These are phyloP conservation scores for Albifimbria verrucaria DNA, from an alignment of 2,329 filamentous ascomycete species.

Conservation along the genomic window DNA sequence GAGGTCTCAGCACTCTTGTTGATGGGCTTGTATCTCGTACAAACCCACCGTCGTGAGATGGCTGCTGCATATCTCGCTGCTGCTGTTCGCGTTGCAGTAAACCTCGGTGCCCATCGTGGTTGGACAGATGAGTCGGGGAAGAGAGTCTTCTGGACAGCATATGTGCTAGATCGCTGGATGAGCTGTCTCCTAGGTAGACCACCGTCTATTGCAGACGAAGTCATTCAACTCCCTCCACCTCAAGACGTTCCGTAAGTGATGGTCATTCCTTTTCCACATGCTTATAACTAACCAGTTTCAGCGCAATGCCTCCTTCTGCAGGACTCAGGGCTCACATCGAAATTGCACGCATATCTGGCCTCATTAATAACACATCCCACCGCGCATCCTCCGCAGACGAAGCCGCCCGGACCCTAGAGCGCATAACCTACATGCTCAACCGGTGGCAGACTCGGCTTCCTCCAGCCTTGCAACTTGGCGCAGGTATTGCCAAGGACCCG, in stretches of 20 bases:
- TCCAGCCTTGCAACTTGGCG: constrained; percentile 31
- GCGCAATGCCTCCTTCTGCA: constrained; percentile 38
- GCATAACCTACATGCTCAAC: constrained; percentile 38
- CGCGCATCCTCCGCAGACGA: constrained; percentile 30
- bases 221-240: constrained; percentile 40
- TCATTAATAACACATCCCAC: constrained; percentile 46
- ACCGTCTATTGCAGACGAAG: constrained; percentile 43
- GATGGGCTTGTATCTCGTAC: constrained; percentile 46
- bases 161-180: constrained; percentile 46
- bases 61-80: constrained; percentile 45
- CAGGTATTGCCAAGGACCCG: constrained; percentile 35
- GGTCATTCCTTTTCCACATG: background rate
- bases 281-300: constrained; percentile 13
- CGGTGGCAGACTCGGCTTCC: constrained; percentile 38
- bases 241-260: constrained; percentile 36
- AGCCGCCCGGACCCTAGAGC: constrained; percentile 29
- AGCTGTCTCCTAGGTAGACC: constrained; percentile 49
- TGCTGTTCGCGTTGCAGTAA: constrained; percentile 45
- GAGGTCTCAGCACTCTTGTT: constrained; percentile 43
- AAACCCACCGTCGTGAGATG: constrained; percentile 45
- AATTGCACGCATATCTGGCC: constrained; percentile 43
- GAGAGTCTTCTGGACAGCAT: constrained; percentile 50
- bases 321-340: constrained; percentile 45
- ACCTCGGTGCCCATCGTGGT: constrained; percentile 45
- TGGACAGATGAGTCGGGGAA: constrained; percentile 41